Evolutionary conservation across 2,329 filamentous ascomycete species (phyloP).

Genomic region (Aspergillus carbonarius): DNA sequence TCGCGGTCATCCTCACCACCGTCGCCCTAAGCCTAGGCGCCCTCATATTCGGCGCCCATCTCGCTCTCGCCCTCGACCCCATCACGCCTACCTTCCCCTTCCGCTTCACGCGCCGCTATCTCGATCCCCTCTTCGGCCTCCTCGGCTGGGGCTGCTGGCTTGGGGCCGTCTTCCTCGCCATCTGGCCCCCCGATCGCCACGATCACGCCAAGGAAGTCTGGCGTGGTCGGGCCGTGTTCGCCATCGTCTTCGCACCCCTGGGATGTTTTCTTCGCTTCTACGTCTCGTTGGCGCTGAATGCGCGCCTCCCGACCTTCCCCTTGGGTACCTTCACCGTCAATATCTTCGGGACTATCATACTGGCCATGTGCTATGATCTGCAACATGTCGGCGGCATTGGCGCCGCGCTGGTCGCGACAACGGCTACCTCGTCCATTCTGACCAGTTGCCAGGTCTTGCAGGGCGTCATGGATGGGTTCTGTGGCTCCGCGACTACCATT

Average conservation of each 20-base stretch:
- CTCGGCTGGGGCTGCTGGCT: conserved; percentile 76
- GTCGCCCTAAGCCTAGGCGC: conserved; percentile 68
- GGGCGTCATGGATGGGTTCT: conserved; percentile 67
- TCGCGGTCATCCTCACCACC: conserved; percentile 73
- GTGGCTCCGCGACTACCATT: conserved; percentile 65
- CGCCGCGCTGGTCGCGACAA: conserved; percentile 45
- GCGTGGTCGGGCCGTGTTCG: conserved; percentile 74
- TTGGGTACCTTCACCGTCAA: conserved; percentile 85
- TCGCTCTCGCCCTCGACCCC: conserved; percentile 63
- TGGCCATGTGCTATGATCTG: conserved; percentile 76
- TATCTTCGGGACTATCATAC: conserved; percentile 69
- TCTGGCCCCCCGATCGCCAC: conserved; percentile 65
- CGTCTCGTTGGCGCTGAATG: conserved; percentile 68
- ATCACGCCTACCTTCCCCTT: conserved; percentile 63
- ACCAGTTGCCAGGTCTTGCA: conserved; percentile 67
- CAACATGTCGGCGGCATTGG: conserved; percentile 61
- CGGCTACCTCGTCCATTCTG: conserved; percentile 39
- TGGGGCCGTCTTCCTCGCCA: conserved; percentile 68
- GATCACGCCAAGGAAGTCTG: conserved; percentile 54
- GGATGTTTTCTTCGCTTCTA: conserved; percentile 78
- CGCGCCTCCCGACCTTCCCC: conserved; percentile 66
- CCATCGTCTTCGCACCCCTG: conserved; percentile 76
- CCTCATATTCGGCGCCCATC: conserved; percentile 70
- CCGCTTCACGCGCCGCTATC: conserved; percentile 53
- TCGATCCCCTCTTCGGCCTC: conserved; percentile 65